Evolutionary conservation across 2,329 filamentous ascomycete species (phyloP), one percentile per base, ranked within the genome.

Genomic region (Onygena corvina): DNA sequence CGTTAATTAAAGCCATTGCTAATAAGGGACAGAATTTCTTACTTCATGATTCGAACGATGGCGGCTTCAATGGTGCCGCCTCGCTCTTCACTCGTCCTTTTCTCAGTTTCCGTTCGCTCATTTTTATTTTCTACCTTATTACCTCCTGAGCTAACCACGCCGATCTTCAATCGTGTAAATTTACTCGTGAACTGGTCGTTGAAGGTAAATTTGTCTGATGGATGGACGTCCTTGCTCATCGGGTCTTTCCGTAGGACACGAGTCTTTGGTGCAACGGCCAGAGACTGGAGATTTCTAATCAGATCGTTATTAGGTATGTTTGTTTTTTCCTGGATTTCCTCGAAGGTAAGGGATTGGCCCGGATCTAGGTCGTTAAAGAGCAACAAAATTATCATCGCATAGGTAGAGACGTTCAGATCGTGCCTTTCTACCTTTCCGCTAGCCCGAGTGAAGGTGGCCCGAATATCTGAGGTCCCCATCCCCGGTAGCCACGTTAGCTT

Each of bases 361-460:
- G 68, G 58, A 1, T 70, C 64, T 0, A 93, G 60, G 31, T 90
- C 80, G 60, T 96, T 96, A 74, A 96, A 98, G 0, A 95, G 77
- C 38, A 94, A 66, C 16, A 98, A 68, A 20, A 96, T 81, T 16
- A 95, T 71, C 86, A 96, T 94, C 58, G 82, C 87, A 63, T 92
- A 92, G 0, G 92, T 96, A 1, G 88, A 84, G 16, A 94, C 88
- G 53, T 88, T 94, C 49, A 98, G 72, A 59, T 98, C 92, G 61
- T 96, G 90, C 30, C 83, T 81, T 29, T 81, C 78, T 9, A 80
- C 77, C 59, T 88, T 88, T 29, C 84, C 83, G 33, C 79, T 76
- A 1, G 62, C 85, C 72, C 60, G 79, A 76, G 29, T 83, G 81
- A 67, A 98, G 82, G 33, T 80, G 53, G 86, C 92, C 51, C 83